These are phyloP conservation scores for Penicillium sclerotigenum DNA, from an alignment of 2,329 filamentous ascomycete genomes.

Conservation along the genomic window DNA sequence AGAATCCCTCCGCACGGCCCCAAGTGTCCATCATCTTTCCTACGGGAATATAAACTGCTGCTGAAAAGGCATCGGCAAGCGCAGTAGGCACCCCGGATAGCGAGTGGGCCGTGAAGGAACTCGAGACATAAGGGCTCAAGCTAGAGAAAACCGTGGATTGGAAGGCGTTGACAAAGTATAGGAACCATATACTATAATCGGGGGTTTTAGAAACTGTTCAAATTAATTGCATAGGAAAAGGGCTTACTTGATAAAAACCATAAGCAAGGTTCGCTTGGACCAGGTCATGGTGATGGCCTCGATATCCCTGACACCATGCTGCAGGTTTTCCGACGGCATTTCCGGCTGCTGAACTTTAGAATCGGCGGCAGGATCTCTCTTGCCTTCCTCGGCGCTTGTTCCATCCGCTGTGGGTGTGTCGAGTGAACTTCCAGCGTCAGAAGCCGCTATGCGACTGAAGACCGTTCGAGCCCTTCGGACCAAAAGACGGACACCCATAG, in stretches of 20 bases:
- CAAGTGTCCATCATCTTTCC: constrained; percentile 60
- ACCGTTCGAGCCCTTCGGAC: neutral
- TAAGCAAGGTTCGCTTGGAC: constrained; percentile 32
- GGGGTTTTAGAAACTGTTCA: neutral
- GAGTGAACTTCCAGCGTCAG: neutral
- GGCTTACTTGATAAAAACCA: constrained; percentile 4
- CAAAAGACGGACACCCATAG: neutral
- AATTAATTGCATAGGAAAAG: neutral
- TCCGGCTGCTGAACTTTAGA: neutral
- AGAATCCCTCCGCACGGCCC: constrained; percentile 56
- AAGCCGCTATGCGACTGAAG: neutral
- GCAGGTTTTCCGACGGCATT: constrained; percentile 13
- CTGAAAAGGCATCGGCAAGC: constrained; percentile 52
- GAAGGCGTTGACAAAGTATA: constrained; percentile 37
- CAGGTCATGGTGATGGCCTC: constrained; percentile 47
- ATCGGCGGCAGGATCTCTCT: neutral
- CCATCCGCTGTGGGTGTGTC: neutral
- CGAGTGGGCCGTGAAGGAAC: constrained; percentile 49
- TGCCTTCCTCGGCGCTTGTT: neutral
- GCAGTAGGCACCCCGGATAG: constrained; percentile 52
- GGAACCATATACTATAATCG: constrained; percentile 31
- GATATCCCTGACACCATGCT: constrained; percentile 43
- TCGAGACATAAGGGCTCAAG: constrained; percentile 48
- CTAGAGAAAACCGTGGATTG: constrained; percentile 32
- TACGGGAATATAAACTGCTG: constrained; percentile 54